Evolutionary conservation across 2,329 filamentous ascomycete species (phyloP).

Genomic region (Trichoderma sp.): DNA sequence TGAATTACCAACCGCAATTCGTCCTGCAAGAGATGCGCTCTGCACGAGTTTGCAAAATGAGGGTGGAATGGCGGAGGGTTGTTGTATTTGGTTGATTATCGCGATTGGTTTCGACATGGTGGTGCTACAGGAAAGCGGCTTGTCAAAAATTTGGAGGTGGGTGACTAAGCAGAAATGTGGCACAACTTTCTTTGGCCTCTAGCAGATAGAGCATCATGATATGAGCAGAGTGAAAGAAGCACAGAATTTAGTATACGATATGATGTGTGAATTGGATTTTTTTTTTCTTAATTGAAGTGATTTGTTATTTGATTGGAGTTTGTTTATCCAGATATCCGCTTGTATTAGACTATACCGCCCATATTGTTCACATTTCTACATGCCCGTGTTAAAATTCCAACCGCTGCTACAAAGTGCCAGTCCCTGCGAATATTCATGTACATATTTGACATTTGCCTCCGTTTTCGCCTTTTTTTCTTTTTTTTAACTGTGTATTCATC

Average conservation of each 20-base stretch:
- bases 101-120: slow-evolving; percentile 3
- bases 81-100: neutral
- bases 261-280: neutral
- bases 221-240: neutral
- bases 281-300: neutral
- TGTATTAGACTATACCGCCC: neutral
- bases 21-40: neutral
- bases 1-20: neutral
- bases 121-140: neutral
- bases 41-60: neutral
- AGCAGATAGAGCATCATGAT: neutral
- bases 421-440: neutral
- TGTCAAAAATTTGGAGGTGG: slow-evolving; percentile 18
- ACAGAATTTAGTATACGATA: neutral
- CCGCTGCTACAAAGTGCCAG: neutral
- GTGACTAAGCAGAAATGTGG: slow-evolving; percentile 16
- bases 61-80: neutral
- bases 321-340: neutral
- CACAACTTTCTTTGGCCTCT: neutral
- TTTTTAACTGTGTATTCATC: neutral
- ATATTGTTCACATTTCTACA: neutral
- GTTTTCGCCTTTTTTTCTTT: neutral
- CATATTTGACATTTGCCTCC: neutral
- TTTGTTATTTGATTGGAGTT: neutral
- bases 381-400: neutral